Conservation (phyloP, 1,139 yeast genomes). For the Saccharomyces hybrid region DNA sequence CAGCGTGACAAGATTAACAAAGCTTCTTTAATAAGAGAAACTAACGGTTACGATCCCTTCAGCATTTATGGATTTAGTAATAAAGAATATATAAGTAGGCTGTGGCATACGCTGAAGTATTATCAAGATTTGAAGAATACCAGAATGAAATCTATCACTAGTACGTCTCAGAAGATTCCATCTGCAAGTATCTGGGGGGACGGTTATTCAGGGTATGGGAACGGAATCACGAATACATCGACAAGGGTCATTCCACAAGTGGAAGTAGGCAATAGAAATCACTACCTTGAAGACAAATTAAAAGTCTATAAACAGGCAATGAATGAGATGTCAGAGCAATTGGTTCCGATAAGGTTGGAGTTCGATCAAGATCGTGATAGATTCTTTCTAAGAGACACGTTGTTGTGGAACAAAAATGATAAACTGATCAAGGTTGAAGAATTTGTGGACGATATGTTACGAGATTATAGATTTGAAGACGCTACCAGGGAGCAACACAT, state of each 20-base stretch:
- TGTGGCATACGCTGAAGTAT: slow-evolving; percentile 43
- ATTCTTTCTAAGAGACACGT: slow-evolving; percentile 76
- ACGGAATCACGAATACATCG: slow-evolving; percentile 70
- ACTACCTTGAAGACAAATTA: slow-evolving; percentile 17
- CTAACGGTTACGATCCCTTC: slow-evolving; percentile 35
- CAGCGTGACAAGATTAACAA: slow-evolving; percentile 44
- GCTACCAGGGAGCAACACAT: slow-evolving; percentile 40
- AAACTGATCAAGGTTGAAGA: slow-evolving; percentile 53
- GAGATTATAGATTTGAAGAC: slow-evolving; percentile 53
- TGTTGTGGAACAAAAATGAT: slow-evolving; percentile 83
- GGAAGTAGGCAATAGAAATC: slow-evolving; percentile 11
- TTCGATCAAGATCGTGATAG: slow-evolving; percentile 82
- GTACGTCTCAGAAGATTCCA: slow-evolving; percentile 41
- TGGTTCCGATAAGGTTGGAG: slow-evolving; percentile 86
- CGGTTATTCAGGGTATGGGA: slow-evolving; percentile 93
- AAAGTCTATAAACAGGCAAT: slow-evolving; percentile 36
- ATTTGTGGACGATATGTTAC: slow-evolving; percentile 64
- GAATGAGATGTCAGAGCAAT: slow-evolving; percentile 41
- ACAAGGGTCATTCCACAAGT: slow-evolving; percentile 44
- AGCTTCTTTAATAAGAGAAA: slow-evolving; percentile 29
- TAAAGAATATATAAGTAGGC: slow-evolving; percentile 37
- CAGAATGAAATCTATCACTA: slow-evolving; percentile 59
- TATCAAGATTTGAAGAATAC: slow-evolving; percentile 41
- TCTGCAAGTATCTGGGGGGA: slow-evolving; percentile 85
- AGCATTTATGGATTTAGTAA: slow-evolving; percentile 33